These are phyloP conservation scores for Mucor ambiguus DNA, from an alignment of 371 early-diverging fungal genomes.

Conservation along the genomic window DNA sequence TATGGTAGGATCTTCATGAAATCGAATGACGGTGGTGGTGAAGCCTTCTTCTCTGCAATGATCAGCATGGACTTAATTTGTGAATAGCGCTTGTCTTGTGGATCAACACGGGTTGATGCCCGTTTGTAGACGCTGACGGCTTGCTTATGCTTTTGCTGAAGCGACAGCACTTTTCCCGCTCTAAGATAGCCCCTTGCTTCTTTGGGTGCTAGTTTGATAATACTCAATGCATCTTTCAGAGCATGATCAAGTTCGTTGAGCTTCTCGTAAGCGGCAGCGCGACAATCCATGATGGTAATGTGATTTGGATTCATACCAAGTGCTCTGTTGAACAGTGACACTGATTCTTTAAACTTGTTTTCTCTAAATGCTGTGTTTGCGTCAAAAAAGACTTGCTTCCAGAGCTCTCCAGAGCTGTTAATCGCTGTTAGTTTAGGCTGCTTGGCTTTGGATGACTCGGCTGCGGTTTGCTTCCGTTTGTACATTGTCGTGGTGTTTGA, in stretches of 20 bases:
- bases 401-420: slow-evolving; percentile 9
- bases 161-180: slow-evolving; percentile 29
- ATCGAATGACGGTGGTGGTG: slow-evolving; percentile 15
- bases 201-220: slow-evolving; percentile 29
- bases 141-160: slow-evolving; percentile 19
- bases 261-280: slow-evolving; percentile 40
- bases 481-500: neutral
- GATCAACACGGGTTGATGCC: slow-evolving; percentile 20
- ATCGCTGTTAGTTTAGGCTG: neutral
- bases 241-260: slow-evolving; percentile 24
- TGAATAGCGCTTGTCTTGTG: slow-evolving; percentile 26
- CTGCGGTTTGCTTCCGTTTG: neutral
- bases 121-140: slow-evolving; percentile 30
- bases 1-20: slow-evolving; percentile 35
- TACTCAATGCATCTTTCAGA: slow-evolving; percentile 28
- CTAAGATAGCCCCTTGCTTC: slow-evolving; percentile 45
- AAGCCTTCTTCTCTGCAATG: slow-evolving; percentile 9
- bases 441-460: neutral
- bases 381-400: slow-evolving; percentile 31
- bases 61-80: slow-evolving; percentile 8
- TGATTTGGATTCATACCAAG: slow-evolving; percentile 23
- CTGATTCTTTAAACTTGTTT: slow-evolving; percentile 28
- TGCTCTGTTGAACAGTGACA: slow-evolving; percentile 28
- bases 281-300: slow-evolving; percentile 36
- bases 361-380: slow-evolving; percentile 33